A percentile compares a stretch with the other conserved stretches of the same genome.
phyloP scores from a whole-genome alignment of 2,329 filamentous ascomycete genomes.

The Apiospora malaysiana region DNA sequence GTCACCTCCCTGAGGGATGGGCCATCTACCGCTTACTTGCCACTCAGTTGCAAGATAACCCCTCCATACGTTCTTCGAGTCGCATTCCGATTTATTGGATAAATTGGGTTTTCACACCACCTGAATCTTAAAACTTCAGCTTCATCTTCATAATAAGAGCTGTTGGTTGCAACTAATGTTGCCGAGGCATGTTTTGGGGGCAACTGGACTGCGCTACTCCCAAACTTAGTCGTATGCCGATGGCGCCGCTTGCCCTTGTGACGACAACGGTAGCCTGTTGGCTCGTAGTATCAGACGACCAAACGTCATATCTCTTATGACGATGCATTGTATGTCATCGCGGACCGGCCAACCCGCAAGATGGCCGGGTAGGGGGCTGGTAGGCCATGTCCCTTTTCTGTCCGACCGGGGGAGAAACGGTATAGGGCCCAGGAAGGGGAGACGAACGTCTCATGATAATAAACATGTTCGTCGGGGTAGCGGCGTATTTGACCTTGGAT shows the following conservation, averaged over 20 bases:
- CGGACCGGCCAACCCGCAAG: neutral
- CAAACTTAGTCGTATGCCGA: neutral
- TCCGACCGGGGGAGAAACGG: neutral
- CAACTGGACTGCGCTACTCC: neutral
- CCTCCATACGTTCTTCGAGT: too few relatives aligned
- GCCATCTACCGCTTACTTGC: neutral
- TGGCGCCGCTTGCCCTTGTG: neutral
- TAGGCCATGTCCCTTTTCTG: neutral
- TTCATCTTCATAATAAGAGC: too few relatives aligned
- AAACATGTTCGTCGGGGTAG: neutral
- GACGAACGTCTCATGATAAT: neutral
- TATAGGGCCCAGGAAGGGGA: neutral
- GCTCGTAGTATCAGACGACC: neutral
- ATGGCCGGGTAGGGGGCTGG: neutral
- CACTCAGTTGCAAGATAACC: too few relatives aligned
- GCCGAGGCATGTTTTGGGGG: neutral
- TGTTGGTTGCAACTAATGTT: neutral
- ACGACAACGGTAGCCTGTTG: neutral
- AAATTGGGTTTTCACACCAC: too few relatives aligned
- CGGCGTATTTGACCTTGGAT: neutral
- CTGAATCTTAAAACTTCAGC: too few relatives aligned
- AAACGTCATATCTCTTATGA: neutral
- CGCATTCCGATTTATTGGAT: too few relatives aligned
- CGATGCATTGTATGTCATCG: neutral
- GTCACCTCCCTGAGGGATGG: neutral